phyloP scores from a whole-genome alignment of 2,329 filamentous ascomycete genomes.

The Purpureocillium lavendulum region DNA sequence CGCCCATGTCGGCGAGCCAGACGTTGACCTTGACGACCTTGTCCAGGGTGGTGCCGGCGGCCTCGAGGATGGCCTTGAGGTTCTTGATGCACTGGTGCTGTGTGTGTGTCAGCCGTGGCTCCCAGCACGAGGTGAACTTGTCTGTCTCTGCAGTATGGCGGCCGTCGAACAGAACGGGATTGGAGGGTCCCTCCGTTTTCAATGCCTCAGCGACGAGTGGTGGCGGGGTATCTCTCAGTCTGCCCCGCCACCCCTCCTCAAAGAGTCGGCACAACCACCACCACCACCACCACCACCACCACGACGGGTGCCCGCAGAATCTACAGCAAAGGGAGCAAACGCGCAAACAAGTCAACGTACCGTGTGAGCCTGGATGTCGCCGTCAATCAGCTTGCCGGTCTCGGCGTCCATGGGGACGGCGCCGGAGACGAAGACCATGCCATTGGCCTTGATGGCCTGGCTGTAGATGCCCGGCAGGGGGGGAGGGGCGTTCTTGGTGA shows the following conservation, averaged over 20 bases:
- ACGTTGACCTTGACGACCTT: constrained; percentile 67
- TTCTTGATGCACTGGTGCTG: constrained; percentile 61
- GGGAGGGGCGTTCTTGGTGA: constrained; percentile 32
- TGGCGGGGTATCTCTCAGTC: too few species aligned
- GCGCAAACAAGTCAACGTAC: too few species aligned
- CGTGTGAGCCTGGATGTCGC: constrained; percentile 59
- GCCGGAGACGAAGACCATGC: constrained; percentile 63
- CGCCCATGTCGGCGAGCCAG: constrained; percentile 64
- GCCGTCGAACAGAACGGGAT: too few species aligned
- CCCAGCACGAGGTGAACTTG: too few species aligned
- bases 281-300: too few species aligned
- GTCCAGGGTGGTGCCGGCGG: constrained; percentile 54
- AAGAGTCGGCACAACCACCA: too few species aligned
- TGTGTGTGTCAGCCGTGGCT: background rate
- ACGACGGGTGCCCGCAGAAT: too few species aligned
- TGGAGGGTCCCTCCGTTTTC: too few species aligned
- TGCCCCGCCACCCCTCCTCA: too few species aligned
- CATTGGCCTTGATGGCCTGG: constrained; percentile 57
- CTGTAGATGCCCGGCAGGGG: constrained; percentile 31
- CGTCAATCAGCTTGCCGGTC: constrained; percentile 50
- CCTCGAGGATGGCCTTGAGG: constrained; percentile 59
- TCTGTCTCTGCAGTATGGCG: too few species aligned
- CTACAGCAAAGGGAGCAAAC: too few species aligned
- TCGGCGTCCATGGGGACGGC: constrained; percentile 58
- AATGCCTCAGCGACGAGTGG: too few species aligned